Evolutionary conservation across 306 rosid species (phyloP), one percentile per base, ranked within the genome.

Genomic region (Prunus fruticosa): DNA sequence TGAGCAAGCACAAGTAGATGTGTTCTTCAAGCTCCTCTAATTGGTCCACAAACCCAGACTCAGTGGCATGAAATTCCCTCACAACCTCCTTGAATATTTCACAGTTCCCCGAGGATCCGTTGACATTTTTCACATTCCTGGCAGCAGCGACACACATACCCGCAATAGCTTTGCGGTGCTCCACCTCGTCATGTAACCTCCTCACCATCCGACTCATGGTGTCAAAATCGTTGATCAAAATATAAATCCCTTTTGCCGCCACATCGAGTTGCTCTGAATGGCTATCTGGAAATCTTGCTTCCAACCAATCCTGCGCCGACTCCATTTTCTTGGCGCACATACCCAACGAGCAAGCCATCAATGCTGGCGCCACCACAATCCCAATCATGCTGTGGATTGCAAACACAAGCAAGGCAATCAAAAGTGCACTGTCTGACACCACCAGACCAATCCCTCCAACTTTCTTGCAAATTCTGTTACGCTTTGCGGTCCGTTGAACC

Each of bases 21-120:
- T 92, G 93, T 50, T 79, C 89, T 78, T 95, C 93, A 68, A 95
- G 97, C 87, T 95, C 99, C 73, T 87, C 78, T 54, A 91, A 71
- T 74, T 84, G 88, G 69, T 86, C 92, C 84, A 87, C 3, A 80
- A 88, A 87, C 75, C 76, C 83, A 2, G 82, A 57, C 65, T 89
- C 88, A 1, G 78, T 57, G 4, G 65, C 92, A 34, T 45, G 74
- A 79, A 88, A 84, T 38, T 91, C 92, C 83, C 69, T 86, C 79
- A 84, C 67, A 63, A 83, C 90, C 84, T 79, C 79, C 87, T 60
- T 83, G 66, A 89, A 25, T 58, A 92, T 77, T 20, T 90, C 93
- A 64, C 71, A 47, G 38, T 80, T 88, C 1, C 34, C 20, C 10
- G 15, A 5, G 5, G 10, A 25, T 12, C 65, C 65, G 23, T 8